Base-by-base conservation (phyloP, 2,329 filamentous ascomycete genomes). In the Neofusicoccum cordaticola region DNA sequence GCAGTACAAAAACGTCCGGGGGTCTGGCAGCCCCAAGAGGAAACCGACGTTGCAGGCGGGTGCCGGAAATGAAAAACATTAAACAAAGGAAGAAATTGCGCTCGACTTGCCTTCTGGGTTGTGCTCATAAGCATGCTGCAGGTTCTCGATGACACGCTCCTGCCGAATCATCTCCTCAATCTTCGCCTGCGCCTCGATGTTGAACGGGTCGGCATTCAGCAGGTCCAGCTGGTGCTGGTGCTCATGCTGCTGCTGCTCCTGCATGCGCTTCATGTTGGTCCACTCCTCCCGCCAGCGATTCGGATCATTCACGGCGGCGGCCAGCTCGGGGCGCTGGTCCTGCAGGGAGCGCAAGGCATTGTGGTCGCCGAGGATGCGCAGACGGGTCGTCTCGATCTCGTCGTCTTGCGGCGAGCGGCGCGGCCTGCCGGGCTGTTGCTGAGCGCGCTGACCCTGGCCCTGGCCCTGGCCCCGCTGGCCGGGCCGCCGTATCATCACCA, bases 91-190 rank as follows among this genome's bases (percentile, higher is more conserved):
- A 42, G 35, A 56, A 37, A 66, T 19, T 34, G 27, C 52, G 17
- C 52, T 45, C 15, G 45, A 79, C 85, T 71, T 80, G 96, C 94
- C 94, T 86, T 98, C 95, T 0, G 95, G 95, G 73, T 96, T 97
- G 79, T 98, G 90, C 79, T 98, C 94, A 85, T 97, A 94, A 47
- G 95, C 95, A 79, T 93, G 95, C 74, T 98, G 93, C 66, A 98
- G 79, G 73, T 99, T 99, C 80, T 97, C 93, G 78, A 94, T 93
- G 51, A 99, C 94, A 15, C 90, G 85, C 79, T 98, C 91, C 78
- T 97, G 91, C 63, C 95, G 89, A 74, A 99, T 99, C 79, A 98
- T 96, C 80, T 99, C 95, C 74, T 95, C 94, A 67, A 99, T 99
- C 80, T 90, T 92, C 52, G 85, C 85, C 79, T 99, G 95, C 8